These are phyloP conservation scores for Hypericum perforatum DNA, from an alignment of 345 rosid genomes.

Conservation along the genomic window DNA sequence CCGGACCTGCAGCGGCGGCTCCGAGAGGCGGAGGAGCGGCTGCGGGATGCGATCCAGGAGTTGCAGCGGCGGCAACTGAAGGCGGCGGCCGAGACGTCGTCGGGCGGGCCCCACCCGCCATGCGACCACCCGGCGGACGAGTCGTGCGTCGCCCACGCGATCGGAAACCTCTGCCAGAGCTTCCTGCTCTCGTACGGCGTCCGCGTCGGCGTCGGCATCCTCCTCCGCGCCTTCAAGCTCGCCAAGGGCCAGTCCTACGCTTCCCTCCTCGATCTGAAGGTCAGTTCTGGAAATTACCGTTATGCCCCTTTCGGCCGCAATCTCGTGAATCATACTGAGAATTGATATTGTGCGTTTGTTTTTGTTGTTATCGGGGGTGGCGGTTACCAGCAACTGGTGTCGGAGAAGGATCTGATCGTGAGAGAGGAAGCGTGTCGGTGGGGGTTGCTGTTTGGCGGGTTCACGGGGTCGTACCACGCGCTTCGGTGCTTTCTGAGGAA, in stretches of 20 bases:
- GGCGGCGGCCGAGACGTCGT: conserved; percentile 18
- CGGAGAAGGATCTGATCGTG: conserved; percentile 93
- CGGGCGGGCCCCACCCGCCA: conserved; percentile 32
- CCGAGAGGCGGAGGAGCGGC: conserved; percentile 88
- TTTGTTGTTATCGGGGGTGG: too few species aligned
- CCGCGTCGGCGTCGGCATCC: conserved; percentile 93
- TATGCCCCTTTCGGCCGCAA: too few species aligned
- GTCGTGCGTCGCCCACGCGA: conserved; percentile 90
- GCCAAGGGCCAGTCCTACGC: conserved; percentile 82
- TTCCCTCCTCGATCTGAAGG: conserved; percentile 96
- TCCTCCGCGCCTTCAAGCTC: conserved; percentile 97
- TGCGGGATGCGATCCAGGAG: conserved; percentile 84
- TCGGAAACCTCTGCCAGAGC: conserved; percentile 96
- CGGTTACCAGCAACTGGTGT: conserved; percentile 78
- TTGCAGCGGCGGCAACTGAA: conserved; percentile 70
- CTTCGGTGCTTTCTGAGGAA: conserved; percentile 82
- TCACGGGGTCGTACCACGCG: conserved; percentile 91
- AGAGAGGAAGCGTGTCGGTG: conserved; percentile 97
- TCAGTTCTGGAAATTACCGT: conserved; percentile 4
- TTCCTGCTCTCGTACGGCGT: conserved; percentile 96
- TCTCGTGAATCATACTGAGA: too few species aligned
- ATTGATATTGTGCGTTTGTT: conserved; percentile 3
- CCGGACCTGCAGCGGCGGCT: conserved; percentile 32
- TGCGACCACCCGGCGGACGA: conserved; percentile 80
- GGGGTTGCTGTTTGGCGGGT: conserved; percentile 91